phyloP scores from a whole-genome alignment of 768 basidiomycete species.

The Suillus lakei region DNA sequence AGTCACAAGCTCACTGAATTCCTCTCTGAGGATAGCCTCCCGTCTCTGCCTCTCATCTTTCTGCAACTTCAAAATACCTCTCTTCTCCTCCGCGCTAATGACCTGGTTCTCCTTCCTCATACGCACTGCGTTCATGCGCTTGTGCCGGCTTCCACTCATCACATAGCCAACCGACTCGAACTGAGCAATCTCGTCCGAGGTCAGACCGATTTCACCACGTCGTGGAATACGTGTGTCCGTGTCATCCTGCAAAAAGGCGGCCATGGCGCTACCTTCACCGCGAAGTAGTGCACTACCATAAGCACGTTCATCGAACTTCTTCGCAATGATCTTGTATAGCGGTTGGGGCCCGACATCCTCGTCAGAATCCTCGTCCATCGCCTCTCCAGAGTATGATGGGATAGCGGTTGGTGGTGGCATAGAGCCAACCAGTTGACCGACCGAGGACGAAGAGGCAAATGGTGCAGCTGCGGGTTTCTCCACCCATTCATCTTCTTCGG shows the following conservation, averaged over 20 bases:
- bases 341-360: slow-evolving; percentile 85
- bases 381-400: slow-evolving; percentile 19
- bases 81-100: slow-evolving; percentile 97
- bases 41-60: slow-evolving; percentile 91
- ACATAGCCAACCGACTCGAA: slow-evolving; percentile 95
- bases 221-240: slow-evolving; percentile 90
- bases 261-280: slow-evolving; percentile 98
- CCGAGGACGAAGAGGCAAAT: slow-evolving; percentile 25
- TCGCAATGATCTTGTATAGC: slow-evolving; percentile 46
- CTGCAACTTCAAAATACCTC: slow-evolving; percentile 93
- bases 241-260: slow-evolving; percentile 89
- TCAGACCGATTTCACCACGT: slow-evolving; percentile 97
- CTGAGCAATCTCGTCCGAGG: slow-evolving; percentile 82
- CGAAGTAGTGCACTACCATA: slow-evolving; percentile 90
- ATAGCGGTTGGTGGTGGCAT: slow-evolving; percentile 30
- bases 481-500: slow-evolving; percentile 68
- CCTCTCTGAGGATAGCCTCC: slow-evolving; percentile 87
- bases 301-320: slow-evolving; percentile 76
- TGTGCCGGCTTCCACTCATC: slow-evolving; percentile 94
- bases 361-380: slow-evolving; percentile 51
- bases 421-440: slow-evolving; percentile 18
- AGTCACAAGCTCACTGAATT: slow-evolving; percentile 83
- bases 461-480: slow-evolving; percentile 51
- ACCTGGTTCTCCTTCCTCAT: slow-evolving; percentile 99
- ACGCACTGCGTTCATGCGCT: slow-evolving; percentile 98